phyloP scores from a whole-genome alignment of 1,284 basidiomycete genomes.

The Irpex rosettiformis region DNA sequence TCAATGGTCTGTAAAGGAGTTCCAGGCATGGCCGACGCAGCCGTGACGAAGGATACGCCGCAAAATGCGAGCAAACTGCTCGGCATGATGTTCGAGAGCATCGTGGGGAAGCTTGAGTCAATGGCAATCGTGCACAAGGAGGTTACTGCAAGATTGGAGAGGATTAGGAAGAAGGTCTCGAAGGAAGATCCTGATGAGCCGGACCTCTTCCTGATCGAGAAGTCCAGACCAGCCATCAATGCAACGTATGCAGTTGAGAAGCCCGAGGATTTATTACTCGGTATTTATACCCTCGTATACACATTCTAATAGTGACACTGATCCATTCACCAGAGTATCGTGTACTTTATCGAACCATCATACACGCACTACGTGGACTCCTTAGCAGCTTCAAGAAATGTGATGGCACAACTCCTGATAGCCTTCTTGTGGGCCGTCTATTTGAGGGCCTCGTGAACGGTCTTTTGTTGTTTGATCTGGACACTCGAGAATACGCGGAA shows the following conservation, averaged over 20 bases:
- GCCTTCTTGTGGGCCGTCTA: conserved; percentile 82
- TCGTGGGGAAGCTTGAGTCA: conserved; percentile 84
- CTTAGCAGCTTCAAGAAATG: conserved; percentile 79
- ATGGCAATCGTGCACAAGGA: conserved; percentile 70
- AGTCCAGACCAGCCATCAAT: conserved; percentile 72
- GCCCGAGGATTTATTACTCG: conserved; percentile 69
- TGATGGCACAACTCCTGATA: conserved; percentile 79
- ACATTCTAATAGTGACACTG: neutral
- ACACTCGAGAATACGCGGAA: conserved; percentile 74
- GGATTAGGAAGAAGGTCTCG: conserved; percentile 36
- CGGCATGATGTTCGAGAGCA: conserved; percentile 77
- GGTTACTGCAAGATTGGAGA: conserved; percentile 45
- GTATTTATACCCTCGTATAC: conserved; percentile 36
- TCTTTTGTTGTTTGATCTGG: neutral
- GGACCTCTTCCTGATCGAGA: conserved; percentile 68
- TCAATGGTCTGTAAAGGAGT: conserved; percentile 94
- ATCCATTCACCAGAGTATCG: conserved; percentile 62
- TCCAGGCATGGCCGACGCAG: conserved; percentile 85
- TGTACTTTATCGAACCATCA: conserved; percentile 83
- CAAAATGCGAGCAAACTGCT: conserved; percentile 69
- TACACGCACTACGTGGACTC: conserved; percentile 88
- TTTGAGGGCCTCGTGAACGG: conserved; percentile 73
- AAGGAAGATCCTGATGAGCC: neutral
- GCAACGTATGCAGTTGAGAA: conserved; percentile 76
- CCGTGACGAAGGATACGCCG: conserved; percentile 71